phyloP scores from a whole-genome alignment of 306 rosid genomes.

The Potentilla sterilis region DNA sequence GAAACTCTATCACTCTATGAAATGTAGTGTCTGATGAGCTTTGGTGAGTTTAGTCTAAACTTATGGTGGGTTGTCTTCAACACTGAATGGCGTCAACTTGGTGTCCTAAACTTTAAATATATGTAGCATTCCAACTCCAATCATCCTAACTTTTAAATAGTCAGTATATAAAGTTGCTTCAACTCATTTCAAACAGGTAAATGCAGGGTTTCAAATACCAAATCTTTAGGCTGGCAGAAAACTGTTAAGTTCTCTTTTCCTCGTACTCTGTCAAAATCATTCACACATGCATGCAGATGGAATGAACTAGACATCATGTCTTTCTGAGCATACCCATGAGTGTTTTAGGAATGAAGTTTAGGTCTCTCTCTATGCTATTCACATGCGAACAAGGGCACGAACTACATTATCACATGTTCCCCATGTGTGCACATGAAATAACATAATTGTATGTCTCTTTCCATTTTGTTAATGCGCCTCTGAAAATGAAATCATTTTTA shows the following conservation, averaged over 20 bases:
- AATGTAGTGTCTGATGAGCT: neutral
- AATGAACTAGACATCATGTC: constrained; percentile 5
- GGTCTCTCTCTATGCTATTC: neutral
- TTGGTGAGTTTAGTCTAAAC: neutral
- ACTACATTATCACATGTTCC: neutral
- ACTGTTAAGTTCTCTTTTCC: neutral
- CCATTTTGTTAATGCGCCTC: neutral
- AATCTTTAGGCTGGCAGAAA: neutral
- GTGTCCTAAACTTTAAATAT: neutral
- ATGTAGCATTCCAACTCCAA: neutral
- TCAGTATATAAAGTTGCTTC: neutral
- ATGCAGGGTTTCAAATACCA: neutral
- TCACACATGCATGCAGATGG: neutral
- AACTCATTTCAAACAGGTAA: neutral
- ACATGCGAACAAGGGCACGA: neutral
- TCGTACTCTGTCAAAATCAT: neutral
- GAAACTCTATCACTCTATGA: neutral
- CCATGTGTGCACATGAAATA: neutral
- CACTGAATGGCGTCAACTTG: neutral
- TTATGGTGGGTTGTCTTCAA: neutral
- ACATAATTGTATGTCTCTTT: too few species aligned
- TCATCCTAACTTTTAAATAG: neutral
- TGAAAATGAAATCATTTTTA: neutral
- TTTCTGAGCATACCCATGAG: neutral
- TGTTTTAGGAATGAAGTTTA: neutral